These are phyloP conservation scores for Postia placenta DNA, from an alignment of 768 basidiomycete species.

Conservation along the genomic window DNA sequence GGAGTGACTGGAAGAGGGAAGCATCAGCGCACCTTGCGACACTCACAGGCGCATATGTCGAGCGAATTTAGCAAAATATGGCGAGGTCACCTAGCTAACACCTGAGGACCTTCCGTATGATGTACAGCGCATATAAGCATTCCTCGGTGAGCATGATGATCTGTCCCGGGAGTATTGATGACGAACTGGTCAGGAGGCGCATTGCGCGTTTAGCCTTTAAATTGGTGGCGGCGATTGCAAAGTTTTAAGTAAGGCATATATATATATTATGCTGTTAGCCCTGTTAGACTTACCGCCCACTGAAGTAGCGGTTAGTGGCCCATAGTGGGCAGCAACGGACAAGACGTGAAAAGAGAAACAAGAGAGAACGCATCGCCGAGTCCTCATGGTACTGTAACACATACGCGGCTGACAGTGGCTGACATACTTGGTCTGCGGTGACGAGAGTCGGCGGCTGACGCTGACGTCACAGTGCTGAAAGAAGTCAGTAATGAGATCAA, in stretches of 20 bases:
- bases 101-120: background rate
- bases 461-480: no score
- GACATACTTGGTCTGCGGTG: background rate
- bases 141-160: background rate
- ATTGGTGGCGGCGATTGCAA: background rate
- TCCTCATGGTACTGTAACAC: background rate
- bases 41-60: background rate
- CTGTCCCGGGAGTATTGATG: background rate
- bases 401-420: background rate
- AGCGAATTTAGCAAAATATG: no score
- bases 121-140: background rate
- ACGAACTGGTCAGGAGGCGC: background rate
- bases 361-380: background rate
- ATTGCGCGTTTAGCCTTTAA: background rate
- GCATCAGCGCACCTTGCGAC: background rate
- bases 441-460: background rate
- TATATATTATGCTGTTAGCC: background rate
- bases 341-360: background rate
- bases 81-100: no score
- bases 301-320: background rate
- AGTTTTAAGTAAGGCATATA: background rate
- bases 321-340: no score
- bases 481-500: background rate
- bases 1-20: background rate
- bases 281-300: background rate